Evolutionary conservation across 495 filamentous ascomycete species (phyloP).

Genomic region (Lineolata rhizophorae): DNA sequence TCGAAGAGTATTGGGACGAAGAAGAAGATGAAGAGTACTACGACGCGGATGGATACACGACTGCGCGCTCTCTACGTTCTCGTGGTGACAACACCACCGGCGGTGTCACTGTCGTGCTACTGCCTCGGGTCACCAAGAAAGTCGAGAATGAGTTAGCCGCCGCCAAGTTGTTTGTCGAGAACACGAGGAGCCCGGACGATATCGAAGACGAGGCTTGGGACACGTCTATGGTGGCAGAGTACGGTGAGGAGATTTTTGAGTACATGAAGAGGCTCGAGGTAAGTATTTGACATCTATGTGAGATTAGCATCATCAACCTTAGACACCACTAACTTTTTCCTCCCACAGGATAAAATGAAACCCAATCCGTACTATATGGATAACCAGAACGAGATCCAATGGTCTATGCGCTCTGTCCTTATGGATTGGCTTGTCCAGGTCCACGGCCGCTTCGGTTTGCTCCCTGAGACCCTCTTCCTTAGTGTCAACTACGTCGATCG

Average conservation of each 20-base stretch:
- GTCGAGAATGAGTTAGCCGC: conserved; percentile 41
- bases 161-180: conserved; percentile 46
- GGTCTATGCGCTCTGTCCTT: conserved; percentile 93
- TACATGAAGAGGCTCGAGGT: conserved; percentile 87
- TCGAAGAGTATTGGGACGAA: conserved; percentile 58
- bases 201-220: conserved; percentile 78
- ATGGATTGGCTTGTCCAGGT: conserved; percentile 98
- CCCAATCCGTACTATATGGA: conserved; percentile 93
- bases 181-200: conserved; percentile 33
- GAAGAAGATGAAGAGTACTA: conserved; percentile 57
- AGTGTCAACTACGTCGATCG: conserved; percentile 91
- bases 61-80: conserved; percentile 47
- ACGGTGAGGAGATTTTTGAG: conserved; percentile 81
- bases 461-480: conserved; percentile 88
- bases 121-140: conserved; percentile 41
- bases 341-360: conserved; percentile 44
- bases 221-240: conserved; percentile 96
- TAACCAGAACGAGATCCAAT: conserved; percentile 86
- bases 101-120: conserved; percentile 47
- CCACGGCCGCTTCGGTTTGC: conserved; percentile 69
- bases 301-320: too few relatives aligned
- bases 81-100: conserved; percentile 66
- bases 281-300: conserved; percentile 8
- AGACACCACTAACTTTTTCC: neutral
- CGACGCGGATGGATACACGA: conserved; percentile 65